A percentile compares a stretch with the other conserved stretches of the same genome.
Conservation (phyloP, 225 moss, liverwort and hornwort species). For the Rhytidiadelphus loreus region DNA sequence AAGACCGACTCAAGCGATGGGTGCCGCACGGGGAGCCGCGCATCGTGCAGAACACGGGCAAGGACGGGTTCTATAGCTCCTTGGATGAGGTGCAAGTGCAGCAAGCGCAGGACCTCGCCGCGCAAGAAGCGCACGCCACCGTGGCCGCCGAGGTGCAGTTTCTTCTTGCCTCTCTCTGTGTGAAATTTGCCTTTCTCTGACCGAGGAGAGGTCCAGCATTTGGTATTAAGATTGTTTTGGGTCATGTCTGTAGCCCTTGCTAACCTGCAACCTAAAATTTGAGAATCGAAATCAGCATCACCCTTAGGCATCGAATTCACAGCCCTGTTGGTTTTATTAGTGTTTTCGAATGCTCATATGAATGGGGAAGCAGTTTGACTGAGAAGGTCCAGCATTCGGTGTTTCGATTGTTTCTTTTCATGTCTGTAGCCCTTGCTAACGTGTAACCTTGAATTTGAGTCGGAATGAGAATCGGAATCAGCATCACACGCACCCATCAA, state of each 20-base stretch:
- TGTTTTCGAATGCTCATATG: not conserved
- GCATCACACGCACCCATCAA: not conserved
- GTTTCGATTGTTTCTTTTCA: not conserved
- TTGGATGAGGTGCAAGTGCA: conserved; percentile 34
- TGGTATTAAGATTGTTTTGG: not conserved
- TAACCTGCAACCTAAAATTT: not conserved
- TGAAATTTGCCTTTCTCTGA: not conserved
- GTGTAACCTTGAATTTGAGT: not conserved
- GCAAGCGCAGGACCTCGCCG: conserved; percentile 29
- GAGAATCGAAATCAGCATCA: not conserved
- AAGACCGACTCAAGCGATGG: conserved; percentile 42
- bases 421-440: not conserved
- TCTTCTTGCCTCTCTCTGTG: not conserved
- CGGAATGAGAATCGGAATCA: not conserved
- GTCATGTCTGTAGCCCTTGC: not conserved
- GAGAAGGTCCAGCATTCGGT: not conserved
- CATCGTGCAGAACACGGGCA: not conserved
- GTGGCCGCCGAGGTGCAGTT: not conserved
- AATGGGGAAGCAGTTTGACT: not conserved
- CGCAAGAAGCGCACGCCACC: not conserved
- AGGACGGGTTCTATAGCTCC: conserved; percentile 28
- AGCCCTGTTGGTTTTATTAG: not conserved
- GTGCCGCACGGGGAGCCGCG: conserved; percentile 23
- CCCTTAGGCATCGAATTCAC: not conserved
- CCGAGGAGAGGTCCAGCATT: not conserved